These are phyloP conservation scores for Zasmidium angulare DNA, from an alignment of 2,329 filamentous ascomycete genomes.

Conservation along the genomic window DNA sequence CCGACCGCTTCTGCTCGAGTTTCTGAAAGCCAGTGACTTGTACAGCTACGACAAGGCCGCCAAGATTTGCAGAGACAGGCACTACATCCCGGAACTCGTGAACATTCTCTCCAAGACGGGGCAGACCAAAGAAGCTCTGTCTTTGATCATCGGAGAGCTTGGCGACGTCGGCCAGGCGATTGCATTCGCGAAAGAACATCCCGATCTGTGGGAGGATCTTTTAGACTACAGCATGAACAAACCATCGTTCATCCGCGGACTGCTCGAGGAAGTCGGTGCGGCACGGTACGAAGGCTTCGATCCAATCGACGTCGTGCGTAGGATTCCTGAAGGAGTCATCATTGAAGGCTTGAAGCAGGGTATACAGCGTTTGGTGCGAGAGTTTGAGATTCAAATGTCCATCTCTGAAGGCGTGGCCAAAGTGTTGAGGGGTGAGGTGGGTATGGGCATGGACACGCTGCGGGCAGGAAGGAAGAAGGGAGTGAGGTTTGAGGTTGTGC, in stretches of 20 bases:
- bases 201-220: constrained; percentile 91
- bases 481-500: constrained; percentile 80
- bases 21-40: constrained; percentile 74
- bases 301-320: constrained; percentile 82
- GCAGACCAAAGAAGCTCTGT: constrained; percentile 85
- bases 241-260: constrained; percentile 84
- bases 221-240: constrained; percentile 98
- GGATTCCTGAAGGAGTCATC: constrained; percentile 90
- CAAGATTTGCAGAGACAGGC: constrained; percentile 73
- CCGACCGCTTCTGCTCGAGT: constrained; percentile 77
- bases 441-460: constrained; percentile 75
- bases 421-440: constrained; percentile 84
- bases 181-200: constrained; percentile 87
- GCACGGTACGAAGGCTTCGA: constrained; percentile 65
- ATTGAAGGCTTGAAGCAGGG: constrained; percentile 89
- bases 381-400: constrained; percentile 92
- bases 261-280: constrained; percentile 92
- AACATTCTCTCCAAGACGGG: constrained; percentile 94
- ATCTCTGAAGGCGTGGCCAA: constrained; percentile 87
- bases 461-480: constrained; percentile 77
- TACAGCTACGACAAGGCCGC: constrained; percentile 84
- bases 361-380: constrained; percentile 84
- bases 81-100: constrained; percentile 90
- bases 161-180: constrained; percentile 91
- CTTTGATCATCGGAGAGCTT: constrained; percentile 90